phyloP scores from a whole-genome alignment of 2,329 filamentous ascomycete genomes.

The Penicillium sp. region DNA sequence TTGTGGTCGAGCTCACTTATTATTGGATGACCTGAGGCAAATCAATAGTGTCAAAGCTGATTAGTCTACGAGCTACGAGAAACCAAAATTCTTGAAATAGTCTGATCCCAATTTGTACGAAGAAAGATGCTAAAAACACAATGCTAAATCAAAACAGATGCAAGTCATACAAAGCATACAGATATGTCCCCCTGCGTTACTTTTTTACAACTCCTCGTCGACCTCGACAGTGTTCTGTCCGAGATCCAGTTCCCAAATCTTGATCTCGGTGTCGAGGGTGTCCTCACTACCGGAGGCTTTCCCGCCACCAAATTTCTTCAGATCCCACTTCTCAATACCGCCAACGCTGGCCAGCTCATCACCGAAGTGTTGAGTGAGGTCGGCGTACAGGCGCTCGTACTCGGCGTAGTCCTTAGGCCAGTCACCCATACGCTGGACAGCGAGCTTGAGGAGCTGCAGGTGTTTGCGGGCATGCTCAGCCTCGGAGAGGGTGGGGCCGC shows the following conservation, averaged over 20 bases:
- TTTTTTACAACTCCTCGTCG: conserved; percentile 14
- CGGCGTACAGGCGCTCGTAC: conserved; percentile 53
- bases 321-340: conserved; percentile 54
- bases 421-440: conserved; percentile 43
- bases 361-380: conserved; percentile 35
- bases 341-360: conserved; percentile 29
- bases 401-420: conserved; percentile 54
- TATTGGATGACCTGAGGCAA: too few species aligned
- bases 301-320: conserved; percentile 50
- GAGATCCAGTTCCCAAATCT: conserved; percentile 28
- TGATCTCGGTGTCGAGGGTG: conserved; percentile 22
- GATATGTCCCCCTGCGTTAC: background rate
- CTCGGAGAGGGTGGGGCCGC: conserved; percentile 25
- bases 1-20: too few species aligned
- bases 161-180: conserved; percentile 1
- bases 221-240: conserved; percentile 12
- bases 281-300: conserved; percentile 51
- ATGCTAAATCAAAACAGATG: conserved; percentile 1
- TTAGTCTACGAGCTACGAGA: background rate
- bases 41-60: too few species aligned
- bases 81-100: background rate
- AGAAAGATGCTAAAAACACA: background rate
- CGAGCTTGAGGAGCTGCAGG: conserved; percentile 44
- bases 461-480: conserved; percentile 41
- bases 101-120: conserved; percentile 6